Evolutionary conservation across 202 grass and related monocot species (phyloP), one percentile per base, ranked within the genome.

Genomic region (Musa balbisiana): DNA sequence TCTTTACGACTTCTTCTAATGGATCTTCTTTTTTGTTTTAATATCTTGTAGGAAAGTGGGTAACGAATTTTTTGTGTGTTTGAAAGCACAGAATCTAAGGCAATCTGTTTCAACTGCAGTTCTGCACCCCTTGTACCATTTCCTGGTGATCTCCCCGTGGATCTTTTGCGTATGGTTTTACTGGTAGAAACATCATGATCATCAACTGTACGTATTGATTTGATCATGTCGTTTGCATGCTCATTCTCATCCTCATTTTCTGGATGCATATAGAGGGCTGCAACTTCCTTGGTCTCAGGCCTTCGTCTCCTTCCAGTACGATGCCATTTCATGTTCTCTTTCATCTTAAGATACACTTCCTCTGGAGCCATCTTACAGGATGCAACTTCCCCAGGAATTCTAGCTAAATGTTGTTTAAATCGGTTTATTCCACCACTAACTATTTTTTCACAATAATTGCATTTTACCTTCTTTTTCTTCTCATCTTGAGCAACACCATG

Each of bases 291-390:
- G 65, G 73, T 60, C 62, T 82, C 80, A 25, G 54, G 62, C 52
- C 53, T 76, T 70, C 60, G 63, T 22, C 72, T 82, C 64, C 64
- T 75, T 69, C 80, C 72, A 19, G 62, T 76, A 21, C 80, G 80
- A 76, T 82, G 80, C 80, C 80, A 82, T 75, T 76, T 82, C 80
- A 82, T 82, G 50, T 75, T 82, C 23, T 82, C 80, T 69, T 68
- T 75, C 71, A 82, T 82, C 52, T 76, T 76, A 68, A 76, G 72
- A 68, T 82, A 82, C 3, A 82, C 80, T 68, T 82, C 80, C 26
- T 82, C 64, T 2, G 80, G 80, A 76, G 73, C 80, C 73, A 76
- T 75, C 53, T 69, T 74, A 26, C 80, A 82, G 20, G 43, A 69
- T 29, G 80, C 80, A 60, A 82, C 80, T 60, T 82, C 80, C 63